Evolutionary conservation across 495 filamentous ascomycete species (phyloP), one percentile per base, ranked within the genome.

Genomic region (Daldinia grandis): DNA sequence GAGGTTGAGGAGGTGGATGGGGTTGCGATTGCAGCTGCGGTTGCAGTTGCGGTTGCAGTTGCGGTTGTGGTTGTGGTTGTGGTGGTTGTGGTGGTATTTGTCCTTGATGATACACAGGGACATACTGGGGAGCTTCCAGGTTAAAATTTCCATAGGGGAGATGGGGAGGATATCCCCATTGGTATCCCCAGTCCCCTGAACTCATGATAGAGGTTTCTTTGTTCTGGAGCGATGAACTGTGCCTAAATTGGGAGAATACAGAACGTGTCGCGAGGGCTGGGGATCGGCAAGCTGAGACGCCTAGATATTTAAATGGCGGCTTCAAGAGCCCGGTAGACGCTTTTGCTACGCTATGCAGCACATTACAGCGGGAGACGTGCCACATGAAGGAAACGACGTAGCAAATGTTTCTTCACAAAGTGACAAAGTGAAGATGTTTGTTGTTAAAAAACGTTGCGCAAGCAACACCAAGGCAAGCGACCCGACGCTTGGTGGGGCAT

Each of bases 131-230:
- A 1, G 44, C 5, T 9, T n/a, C 10, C 4, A 19, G 47, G 12
- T 27, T 17, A 4, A 37, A 53, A 51, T 19, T 0, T 6, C n/a
- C n/a, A 21, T 38, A n/a, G 14, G 31, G 44, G 24, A 27, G 19
- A n/a, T 19, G 14, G 14, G 51, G 59, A 0, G 15, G 15, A 9
- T 38, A 35, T 0, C 17, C 12, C 33, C 31, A 44, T 30, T 59
- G 56, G 10, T 59, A 59, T 10, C 47, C 59, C 59, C 59, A 38
- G 31, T 49, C 5, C 12, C 12, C 7, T 38, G 44, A 5, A 40
- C 59, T 54, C 59, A 62, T 62, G 31, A 42, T 62, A 33, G 1
- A 4, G 35, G n/a, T 17, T 6, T 24, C 55, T 58, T 40, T 28
- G 9, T 62, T 54, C 17, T 40, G 51, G 5, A 3, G 6, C 14